These are phyloP conservation scores for Phytopythium oedochilum DNA, from an alignment of 352 stramenopile species.

Conservation along the genomic window DNA sequence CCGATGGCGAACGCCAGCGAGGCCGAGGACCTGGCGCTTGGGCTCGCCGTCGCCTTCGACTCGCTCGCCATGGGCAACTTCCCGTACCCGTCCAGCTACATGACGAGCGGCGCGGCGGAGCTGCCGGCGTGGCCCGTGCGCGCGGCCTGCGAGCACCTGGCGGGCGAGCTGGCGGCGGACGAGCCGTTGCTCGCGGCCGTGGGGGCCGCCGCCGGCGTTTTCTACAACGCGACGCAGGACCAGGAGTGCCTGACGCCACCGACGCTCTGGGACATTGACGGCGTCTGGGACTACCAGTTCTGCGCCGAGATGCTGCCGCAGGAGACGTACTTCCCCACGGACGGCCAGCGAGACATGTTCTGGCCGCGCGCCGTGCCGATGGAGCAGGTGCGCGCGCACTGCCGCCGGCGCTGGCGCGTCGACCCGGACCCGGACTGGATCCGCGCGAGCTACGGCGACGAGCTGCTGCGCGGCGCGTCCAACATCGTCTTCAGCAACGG, in stretches of 20 bases:
- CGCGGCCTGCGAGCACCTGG: slow-evolving; percentile 79
- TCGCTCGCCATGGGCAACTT: slow-evolving; percentile 95
- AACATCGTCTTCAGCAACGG: slow-evolving; percentile 97
- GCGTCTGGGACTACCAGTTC: slow-evolving; percentile 91
- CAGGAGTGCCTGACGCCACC: slow-evolving; percentile 72
- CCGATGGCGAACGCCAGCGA: slow-evolving; percentile 42
- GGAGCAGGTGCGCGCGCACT: slow-evolving; percentile 52
- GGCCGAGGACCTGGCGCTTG: slow-evolving; percentile 64
- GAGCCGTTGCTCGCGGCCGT: slow-evolving; percentile 42
- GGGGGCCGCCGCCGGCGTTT: slow-evolving; percentile 76
- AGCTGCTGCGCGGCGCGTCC: slow-evolving; percentile 49
- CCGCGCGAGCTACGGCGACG: slow-evolving; percentile 71
- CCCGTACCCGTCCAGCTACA: slow-evolving; percentile 93
- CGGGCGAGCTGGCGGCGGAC: slow-evolving; percentile 33
- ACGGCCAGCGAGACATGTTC: slow-evolving; percentile 91
- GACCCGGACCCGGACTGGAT: slow-evolving; percentile 75
- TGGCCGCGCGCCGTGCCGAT: slow-evolving; percentile 72
- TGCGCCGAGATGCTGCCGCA: slow-evolving; percentile 91
- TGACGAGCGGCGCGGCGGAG: slow-evolving; percentile 64
- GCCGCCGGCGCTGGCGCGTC: slow-evolving; percentile 55
- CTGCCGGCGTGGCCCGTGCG: slow-evolving; percentile 92
- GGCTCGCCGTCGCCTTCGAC: slow-evolving; percentile 85
- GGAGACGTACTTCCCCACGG: slow-evolving; percentile 86
- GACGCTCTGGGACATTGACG: slow-evolving; percentile 66
- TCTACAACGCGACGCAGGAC: slow-evolving; percentile 84